Evolutionary conservation across 441 rosid species (phyloP), one percentile per base, ranked within the genome.

Genomic region (Adansonia gregorii): DNA sequence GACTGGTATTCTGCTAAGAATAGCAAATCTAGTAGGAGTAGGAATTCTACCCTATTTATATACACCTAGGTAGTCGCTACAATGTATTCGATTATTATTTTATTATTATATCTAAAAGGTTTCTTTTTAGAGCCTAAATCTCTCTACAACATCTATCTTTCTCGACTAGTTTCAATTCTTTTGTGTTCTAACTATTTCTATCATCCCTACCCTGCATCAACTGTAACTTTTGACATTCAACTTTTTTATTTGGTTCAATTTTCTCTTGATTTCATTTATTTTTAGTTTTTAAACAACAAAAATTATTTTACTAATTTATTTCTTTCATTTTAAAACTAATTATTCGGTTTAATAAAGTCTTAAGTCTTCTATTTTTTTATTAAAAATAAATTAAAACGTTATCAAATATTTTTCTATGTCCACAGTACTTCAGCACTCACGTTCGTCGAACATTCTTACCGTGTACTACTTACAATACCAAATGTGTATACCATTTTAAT

Each of bases 351-450:
- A 17, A 56, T 7, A 56, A 17, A 17, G 60, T 56, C 41, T 52
- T 55, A 56, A 56, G 60, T 17, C 3, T 56, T 56, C 19, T 56
- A 56, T 19, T 2, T 15, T 56, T 56, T 8, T 56, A 19, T 8
- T 56, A 56, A 56, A 56, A 19, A 55, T 55, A 55, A 56, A 56
- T 17, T 56, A 56, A 56, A 56, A 56, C 4, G 56, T 56, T 56
- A 19, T 56, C 27, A 19, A 56, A 56, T 7, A 56, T 2, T 19
- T 56, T 19, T 19, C 61, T 2, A 19, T 11, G 20, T 19, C 11
- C 27, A 19, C 27, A 56, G 1, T 19, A 8, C 27, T 19, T 19
- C 4, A n/a, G 17, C 9, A 19, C 3, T 67, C 35, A 67, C 20
- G n/a, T 67, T 67, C 31, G 4, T 45, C 54, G 19, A 66, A 43